Conservation (phyloP, 257 asterid species). For the Vinca minor region DNA sequence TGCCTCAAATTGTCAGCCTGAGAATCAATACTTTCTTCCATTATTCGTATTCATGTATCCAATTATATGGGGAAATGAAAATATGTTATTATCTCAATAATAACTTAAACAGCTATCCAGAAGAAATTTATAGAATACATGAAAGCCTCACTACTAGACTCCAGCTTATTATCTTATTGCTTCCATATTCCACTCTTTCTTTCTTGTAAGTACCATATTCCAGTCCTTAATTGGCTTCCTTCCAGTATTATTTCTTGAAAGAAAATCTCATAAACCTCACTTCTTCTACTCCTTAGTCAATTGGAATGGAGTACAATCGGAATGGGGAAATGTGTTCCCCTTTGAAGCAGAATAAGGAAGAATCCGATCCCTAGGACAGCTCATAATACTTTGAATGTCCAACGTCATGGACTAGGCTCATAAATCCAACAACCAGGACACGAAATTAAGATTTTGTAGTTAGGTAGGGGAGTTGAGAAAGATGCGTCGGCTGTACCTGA, state of each 20-base stretch:
- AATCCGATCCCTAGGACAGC: no score
- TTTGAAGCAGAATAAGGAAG: no score
- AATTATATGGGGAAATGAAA: not conserved
- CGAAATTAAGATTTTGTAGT: no score
- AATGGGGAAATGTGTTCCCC: not conserved
- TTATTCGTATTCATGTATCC: not conserved
- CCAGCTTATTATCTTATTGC: not conserved
- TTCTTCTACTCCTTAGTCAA: not conserved
- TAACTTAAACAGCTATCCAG: not conserved
- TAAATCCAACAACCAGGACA: no score
- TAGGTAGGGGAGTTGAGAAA: no score
- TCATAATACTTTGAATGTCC: no score
- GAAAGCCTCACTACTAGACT: not conserved
- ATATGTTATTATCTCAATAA: not conserved
- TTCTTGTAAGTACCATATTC: no score
- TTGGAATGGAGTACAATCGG: not conserved
- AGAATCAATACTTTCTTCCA: slow-evolving; percentile 3
- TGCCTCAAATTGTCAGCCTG: slow-evolving; percentile 95
- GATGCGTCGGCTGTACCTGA: no score
- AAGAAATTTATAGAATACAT: not conserved
- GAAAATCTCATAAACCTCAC: no score
- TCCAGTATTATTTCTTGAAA: no score
- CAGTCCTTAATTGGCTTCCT: not conserved
- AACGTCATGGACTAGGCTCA: no score
- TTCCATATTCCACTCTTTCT: not conserved